These are phyloP conservation scores for Potentilla sterilis DNA, from an alignment of 306 rosid species.

Conservation along the genomic window DNA sequence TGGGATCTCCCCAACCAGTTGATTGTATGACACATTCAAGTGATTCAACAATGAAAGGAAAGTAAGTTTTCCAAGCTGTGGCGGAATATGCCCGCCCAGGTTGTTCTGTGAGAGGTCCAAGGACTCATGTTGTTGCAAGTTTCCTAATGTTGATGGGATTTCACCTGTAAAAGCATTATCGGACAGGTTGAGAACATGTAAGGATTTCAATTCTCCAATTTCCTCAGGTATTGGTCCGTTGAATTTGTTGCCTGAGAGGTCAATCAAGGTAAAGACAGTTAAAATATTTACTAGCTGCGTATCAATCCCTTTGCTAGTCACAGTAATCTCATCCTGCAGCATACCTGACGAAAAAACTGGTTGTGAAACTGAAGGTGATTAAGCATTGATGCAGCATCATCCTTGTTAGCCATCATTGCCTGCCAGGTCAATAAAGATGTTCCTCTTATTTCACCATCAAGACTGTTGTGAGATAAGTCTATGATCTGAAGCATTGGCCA, in stretches of 20 bases:
- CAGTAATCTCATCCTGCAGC: conserved; percentile 18
- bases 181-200: conserved; percentile 36
- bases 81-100: conserved; percentile 23
- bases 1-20: conserved; percentile 25
- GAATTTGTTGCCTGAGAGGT: conserved; percentile 27
- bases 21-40: conserved; percentile 32
- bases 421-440: background rate
- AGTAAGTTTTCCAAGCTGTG: background rate
- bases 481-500: conserved; percentile 28
- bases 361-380: conserved; percentile 15
- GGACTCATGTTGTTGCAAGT: conserved; percentile 26
- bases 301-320: conserved; percentile 26
- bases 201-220: conserved; percentile 6
- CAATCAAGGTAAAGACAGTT: conserved; percentile 31
- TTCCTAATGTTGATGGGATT: conserved; percentile 26
- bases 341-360: background rate
- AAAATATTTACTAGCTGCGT: conserved; percentile 22
- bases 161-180: conserved; percentile 16
- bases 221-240: conserved; percentile 20
- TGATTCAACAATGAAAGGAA: conserved; percentile 30
- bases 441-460: background rate
- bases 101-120: conserved; percentile 36
- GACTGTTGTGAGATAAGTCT: conserved; percentile 4
- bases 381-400: background rate
- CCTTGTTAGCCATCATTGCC: background rate